Percentiles rank a stretch among this genome's conserved stretches.
phyloP scores from a whole-genome alignment of 2,329 filamentous ascomycete genomes.

The Pseudocercospora crystallina region DNA sequence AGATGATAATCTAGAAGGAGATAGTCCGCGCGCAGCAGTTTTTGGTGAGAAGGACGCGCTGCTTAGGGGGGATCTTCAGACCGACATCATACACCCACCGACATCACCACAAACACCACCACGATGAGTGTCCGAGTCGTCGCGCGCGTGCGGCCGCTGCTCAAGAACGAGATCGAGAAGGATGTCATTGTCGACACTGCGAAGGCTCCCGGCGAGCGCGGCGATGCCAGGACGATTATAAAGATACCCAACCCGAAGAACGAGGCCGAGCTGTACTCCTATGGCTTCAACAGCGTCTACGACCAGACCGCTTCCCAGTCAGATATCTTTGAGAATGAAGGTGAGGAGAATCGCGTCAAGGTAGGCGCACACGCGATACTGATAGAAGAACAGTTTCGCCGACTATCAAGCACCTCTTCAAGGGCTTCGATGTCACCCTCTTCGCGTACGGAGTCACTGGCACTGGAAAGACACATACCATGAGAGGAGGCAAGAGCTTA shows the following conservation, averaged over 20 bases:
- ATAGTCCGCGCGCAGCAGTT: no score
- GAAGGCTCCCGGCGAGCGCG: slow-evolving; percentile 50
- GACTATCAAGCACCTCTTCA: slow-evolving; percentile 87
- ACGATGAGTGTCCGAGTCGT: slow-evolving; percentile 73
- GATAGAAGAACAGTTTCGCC: slow-evolving; percentile 66
- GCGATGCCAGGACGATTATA: slow-evolving; percentile 58
- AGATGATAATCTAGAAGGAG: no score
- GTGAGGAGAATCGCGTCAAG: slow-evolving; percentile 49
- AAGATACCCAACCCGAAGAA: slow-evolving; percentile 95
- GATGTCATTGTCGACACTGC: slow-evolving; percentile 79
- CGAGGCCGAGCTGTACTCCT: slow-evolving; percentile 84
- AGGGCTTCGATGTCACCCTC: slow-evolving; percentile 97
- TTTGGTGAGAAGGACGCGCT: no score
- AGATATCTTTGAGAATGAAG: slow-evolving; percentile 83
- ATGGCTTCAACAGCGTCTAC: slow-evolving; percentile 93
- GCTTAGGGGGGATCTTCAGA: no score
- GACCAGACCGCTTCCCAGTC: slow-evolving; percentile 78
- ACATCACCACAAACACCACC: background rate
- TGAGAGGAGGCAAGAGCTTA: slow-evolving; percentile 65
- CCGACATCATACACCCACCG: no score
- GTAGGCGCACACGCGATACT: slow-evolving; percentile 4
- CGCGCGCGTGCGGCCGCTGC: slow-evolving; percentile 82
- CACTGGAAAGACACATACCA: slow-evolving; percentile 96
- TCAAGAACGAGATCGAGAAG: slow-evolving; percentile 80
- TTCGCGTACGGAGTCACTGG: slow-evolving; percentile 97